Percentiles rank a stretch among this genome's conserved stretches.
Conservation (phyloP, 1,139 yeast species). For the Suhomyces chickasaworum region DNA sequence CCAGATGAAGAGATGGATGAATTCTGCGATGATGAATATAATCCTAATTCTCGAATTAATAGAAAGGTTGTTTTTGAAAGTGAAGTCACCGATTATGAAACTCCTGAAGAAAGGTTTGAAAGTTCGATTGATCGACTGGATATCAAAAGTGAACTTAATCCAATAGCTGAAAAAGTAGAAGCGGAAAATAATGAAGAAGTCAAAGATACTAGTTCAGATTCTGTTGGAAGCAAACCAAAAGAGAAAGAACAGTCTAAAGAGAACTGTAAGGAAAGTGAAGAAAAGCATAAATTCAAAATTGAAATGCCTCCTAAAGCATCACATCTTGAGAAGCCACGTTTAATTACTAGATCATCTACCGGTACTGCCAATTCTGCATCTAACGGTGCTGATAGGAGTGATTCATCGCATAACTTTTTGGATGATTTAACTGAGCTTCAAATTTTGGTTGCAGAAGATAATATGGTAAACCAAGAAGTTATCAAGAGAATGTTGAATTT, state of each 20-base stretch:
- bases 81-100: conserved; percentile 2
- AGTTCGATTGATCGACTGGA: neutral
- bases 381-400: conserved; percentile 23
- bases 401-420: conserved; percentile 23
- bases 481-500: conserved; percentile 78
- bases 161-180: neutral
- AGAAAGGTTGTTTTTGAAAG: conserved; percentile 40
- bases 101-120: conserved; percentile 3
- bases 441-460: conserved; percentile 93
- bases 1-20: conserved; percentile 40
- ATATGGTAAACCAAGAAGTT: conserved; percentile 87
- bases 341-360: conserved; percentile 53
- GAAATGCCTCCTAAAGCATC: conserved; percentile 14
- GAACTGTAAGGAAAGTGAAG: no score
- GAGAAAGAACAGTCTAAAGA: no score
- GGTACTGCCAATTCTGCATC: conserved; percentile 54
- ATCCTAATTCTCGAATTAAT: conserved; percentile 38
- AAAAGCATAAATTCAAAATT: conserved; percentile 14
- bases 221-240: neutral
- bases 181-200: neutral
- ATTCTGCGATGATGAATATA: conserved; percentile 49
- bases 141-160: neutral
- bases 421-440: conserved; percentile 44
- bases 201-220: neutral
- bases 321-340: conserved; percentile 45